Conservation (phyloP, 2,329 filamentous ascomycete genomes). For the Knufia fluminis region DNA sequence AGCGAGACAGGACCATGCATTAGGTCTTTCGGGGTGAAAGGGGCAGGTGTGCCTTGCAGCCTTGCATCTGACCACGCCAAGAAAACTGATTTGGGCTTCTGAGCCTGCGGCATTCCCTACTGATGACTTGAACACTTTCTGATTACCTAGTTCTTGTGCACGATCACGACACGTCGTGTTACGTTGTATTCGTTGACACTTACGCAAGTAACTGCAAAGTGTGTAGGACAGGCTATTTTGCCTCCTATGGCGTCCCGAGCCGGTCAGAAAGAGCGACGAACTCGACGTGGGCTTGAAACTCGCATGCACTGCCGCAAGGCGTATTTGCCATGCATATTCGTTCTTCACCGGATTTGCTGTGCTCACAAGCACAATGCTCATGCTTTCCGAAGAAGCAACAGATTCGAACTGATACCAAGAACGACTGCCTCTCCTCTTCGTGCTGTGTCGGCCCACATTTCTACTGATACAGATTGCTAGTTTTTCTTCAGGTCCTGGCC, state of each 20-base stretch:
- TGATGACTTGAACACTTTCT: too few species aligned
- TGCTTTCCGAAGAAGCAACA: neutral
- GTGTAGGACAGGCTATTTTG: too few species aligned
- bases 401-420: neutral
- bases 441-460: neutral
- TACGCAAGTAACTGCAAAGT: too few species aligned
- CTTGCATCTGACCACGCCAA: too few species aligned
- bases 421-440: neutral
- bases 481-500: neutral
- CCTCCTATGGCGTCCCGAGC: neutral
- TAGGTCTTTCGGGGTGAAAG: too few species aligned
- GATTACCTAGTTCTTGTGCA: too few species aligned
- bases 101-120: too few species aligned
- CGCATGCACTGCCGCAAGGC: neutral
- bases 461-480: neutral
- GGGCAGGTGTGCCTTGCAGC: too few species aligned
- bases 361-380: neutral
- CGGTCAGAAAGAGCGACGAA: neutral
- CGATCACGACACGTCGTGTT: too few species aligned
- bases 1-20: too few species aligned
- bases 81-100: too few species aligned
- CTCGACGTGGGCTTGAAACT: neutral
- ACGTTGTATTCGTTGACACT: too few species aligned
- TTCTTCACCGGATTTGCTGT: neutral
- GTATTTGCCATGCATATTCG: neutral